Conservation (phyloP, 345 rosid species). For the Lumnitzera racemosa region DNA sequence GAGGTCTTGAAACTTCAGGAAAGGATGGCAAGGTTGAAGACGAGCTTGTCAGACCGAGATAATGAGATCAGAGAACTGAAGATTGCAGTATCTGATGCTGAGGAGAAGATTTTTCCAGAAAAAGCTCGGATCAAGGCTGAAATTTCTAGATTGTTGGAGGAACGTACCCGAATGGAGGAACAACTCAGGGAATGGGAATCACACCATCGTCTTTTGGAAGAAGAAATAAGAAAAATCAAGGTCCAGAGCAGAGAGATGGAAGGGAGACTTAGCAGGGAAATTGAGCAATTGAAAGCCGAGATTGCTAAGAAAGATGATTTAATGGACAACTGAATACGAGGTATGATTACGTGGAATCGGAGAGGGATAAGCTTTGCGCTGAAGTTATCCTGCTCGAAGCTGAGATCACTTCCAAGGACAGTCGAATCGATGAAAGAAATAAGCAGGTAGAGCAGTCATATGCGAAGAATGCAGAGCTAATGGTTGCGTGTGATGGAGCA, state of each 20-base stretch:
- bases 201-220: constrained; percentile 52
- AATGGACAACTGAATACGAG: constrained; percentile 25
- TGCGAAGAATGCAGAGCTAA: constrained; percentile 40
- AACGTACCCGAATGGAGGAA: constrained; percentile 28
- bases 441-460: constrained; percentile 42
- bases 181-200: constrained; percentile 58
- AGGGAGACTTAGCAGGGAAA: constrained; percentile 25
- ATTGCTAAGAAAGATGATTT: constrained; percentile 25
- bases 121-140: constrained; percentile 53
- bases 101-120: constrained; percentile 59
- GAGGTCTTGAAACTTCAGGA: constrained; percentile 55
- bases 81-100: constrained; percentile 49
- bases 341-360: constrained; percentile 20
- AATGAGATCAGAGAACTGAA: constrained; percentile 51
- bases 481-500: constrained; percentile 19
- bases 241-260: constrained; percentile 39
- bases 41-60: constrained; percentile 64
- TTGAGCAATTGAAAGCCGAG: constrained; percentile 33
- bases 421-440: constrained; percentile 30
- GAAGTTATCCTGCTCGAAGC: constrained; percentile 23
- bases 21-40: constrained; percentile 39
- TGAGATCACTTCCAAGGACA: constrained; percentile 27
- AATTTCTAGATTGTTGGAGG: constrained; percentile 48
- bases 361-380: constrained; percentile 31
- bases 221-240: constrained; percentile 40